These are phyloP conservation scores for Meredithiella fracta DNA, from an alignment of 2,329 filamentous ascomycete species.

Conservation along the genomic window DNA sequence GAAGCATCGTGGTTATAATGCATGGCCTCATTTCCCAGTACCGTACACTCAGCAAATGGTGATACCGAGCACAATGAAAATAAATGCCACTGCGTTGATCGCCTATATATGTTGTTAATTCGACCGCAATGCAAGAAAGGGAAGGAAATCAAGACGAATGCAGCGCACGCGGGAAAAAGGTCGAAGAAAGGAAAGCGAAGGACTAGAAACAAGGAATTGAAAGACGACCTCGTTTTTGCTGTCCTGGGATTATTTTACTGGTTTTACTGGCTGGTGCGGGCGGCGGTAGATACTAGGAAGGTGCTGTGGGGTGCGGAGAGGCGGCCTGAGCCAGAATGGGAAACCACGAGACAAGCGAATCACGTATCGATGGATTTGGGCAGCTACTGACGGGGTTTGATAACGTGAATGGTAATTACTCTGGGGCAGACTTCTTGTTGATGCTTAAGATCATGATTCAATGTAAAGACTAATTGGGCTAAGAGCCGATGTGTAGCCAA, in stretches of 20 bases:
- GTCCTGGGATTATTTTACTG: neutral
- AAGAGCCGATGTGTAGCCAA: too few relatives aligned
- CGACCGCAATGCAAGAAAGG: neutral
- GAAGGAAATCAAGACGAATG: neutral
- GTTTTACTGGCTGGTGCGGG: neutral
- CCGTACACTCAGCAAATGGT: neutral
- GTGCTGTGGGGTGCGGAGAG: neutral
- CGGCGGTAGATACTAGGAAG: neutral
- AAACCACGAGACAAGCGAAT: neutral
- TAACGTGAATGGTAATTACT: too few relatives aligned
- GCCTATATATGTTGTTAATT: neutral
- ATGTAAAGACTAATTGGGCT: too few relatives aligned
- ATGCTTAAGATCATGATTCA: too few relatives aligned
- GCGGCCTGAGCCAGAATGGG: neutral
- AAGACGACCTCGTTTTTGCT: constrained; percentile 1
- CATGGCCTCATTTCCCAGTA: constrained; percentile 10
- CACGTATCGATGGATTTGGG: neutral
- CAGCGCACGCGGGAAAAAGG: neutral
- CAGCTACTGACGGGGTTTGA: too few relatives aligned
- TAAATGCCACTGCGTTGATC: neutral
- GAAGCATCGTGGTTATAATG: constrained; percentile 14
- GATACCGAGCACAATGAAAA: neutral
- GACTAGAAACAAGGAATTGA: neutral
- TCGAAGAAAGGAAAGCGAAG: neutral
- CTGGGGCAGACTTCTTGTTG: too few relatives aligned